A percentile compares a stretch with the other conserved stretches of the same genome.
Conservation (phyloP, 1,284 basidiomycete genomes). For the Peniophora sp. region DNA sequence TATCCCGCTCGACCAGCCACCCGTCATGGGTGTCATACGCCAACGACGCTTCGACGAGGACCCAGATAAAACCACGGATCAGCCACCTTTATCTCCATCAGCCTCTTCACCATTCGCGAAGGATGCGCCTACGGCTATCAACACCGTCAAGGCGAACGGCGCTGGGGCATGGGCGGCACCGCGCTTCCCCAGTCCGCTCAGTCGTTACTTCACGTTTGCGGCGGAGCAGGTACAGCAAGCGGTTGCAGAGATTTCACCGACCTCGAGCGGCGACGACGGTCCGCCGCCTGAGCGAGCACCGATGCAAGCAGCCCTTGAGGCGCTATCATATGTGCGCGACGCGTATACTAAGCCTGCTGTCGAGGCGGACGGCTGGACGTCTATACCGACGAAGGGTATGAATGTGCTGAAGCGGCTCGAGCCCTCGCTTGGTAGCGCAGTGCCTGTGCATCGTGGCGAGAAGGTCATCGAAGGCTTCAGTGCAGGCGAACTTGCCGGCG, state of each 20-base stretch:
- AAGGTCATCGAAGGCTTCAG: constrained; percentile 93
- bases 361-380: constrained; percentile 66
- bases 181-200: constrained; percentile 60
- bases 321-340: constrained; percentile 72
- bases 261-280: constrained; percentile 26
- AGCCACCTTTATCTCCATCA: constrained; percentile 13
- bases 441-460: constrained; percentile 84
- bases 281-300: constrained; percentile 25
- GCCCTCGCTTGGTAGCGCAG: constrained; percentile 70
- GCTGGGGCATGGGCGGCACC: constrained; percentile 37
- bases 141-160: constrained; percentile 22
- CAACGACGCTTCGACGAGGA: constrained; percentile 59
- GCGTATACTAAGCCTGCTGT: constrained; percentile 53
- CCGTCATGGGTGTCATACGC: constrained; percentile 68
- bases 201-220: constrained; percentile 66
- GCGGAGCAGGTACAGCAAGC: constrained; percentile 72
- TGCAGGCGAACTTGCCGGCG: constrained; percentile 82
- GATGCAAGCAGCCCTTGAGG: constrained; percentile 74
- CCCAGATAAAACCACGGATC: constrained; percentile 3
- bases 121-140: constrained; percentile 5
- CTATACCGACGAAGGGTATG: constrained; percentile 76
- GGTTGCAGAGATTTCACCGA: constrained; percentile 58
- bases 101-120: constrained; percentile 3
- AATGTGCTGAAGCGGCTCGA: constrained; percentile 72
- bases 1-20: constrained; percentile 88